Evolutionary conservation across 257 asterid genomes (phyloP).

Genomic region (Paraleonurus japonicus): DNA sequence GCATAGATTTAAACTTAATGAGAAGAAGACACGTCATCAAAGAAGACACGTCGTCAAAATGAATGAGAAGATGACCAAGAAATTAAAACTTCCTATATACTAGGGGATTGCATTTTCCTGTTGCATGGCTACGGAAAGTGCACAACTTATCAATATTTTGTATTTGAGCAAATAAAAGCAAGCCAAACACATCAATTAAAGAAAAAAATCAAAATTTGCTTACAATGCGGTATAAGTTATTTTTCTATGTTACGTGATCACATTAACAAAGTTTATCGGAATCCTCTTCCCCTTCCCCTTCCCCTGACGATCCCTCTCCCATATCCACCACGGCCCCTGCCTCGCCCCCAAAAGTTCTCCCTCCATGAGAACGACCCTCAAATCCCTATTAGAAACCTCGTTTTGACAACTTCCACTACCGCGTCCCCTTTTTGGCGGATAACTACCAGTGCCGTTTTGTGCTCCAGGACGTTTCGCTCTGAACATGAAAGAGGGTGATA

Average conservation of each 20-base stretch:
- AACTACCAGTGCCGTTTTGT: constrained; percentile 40
- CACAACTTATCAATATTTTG: neutral
- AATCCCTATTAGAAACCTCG: constrained; percentile 39
- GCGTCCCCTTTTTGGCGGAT: constrained; percentile 55
- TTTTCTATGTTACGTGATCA: constrained; percentile 15
- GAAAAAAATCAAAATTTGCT: constrained; percentile 28
- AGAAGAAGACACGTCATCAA: too few species aligned
- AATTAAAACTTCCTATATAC: too few species aligned
- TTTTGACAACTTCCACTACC: constrained; percentile 50
- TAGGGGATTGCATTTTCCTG: too few species aligned
- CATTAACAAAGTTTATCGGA: constrained; percentile 27
- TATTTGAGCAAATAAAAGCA: neutral
- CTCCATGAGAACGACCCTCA: constrained; percentile 45
- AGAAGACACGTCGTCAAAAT: too few species aligned
- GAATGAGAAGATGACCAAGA: too few species aligned
- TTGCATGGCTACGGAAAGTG: neutral
- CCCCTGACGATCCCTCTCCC: constrained; percentile 42
- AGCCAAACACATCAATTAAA: neutral
- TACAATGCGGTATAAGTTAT: constrained; percentile 17
- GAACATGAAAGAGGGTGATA: constrained; percentile 11
- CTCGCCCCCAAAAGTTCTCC: constrained; percentile 54
- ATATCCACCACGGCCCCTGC: constrained; percentile 45
- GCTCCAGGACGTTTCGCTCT: constrained; percentile 69
- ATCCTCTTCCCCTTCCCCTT: constrained; percentile 57
- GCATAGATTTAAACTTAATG: too few species aligned